Evolutionary conservation across 306 rosid genomes (phyloP), one percentile per base, ranked within the genome.

Genomic region (Prosopis cineraria): DNA sequence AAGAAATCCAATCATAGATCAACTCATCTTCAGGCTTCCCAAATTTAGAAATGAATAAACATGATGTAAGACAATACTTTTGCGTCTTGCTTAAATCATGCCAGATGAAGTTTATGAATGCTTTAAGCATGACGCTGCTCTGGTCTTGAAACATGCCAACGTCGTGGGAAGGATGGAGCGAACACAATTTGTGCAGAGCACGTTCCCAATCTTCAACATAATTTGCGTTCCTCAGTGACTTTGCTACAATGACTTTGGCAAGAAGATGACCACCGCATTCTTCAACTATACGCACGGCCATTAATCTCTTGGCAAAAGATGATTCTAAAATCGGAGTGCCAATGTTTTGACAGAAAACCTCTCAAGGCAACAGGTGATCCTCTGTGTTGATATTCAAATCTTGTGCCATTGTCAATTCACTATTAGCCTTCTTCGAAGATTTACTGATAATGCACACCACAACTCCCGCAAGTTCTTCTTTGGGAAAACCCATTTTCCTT

Each of bases 241-340:
- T 34, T 24, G 80, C 67, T 19, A 66, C 66, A n/a, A 76, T 25
- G 33, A 11, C 41, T 25, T 3, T 17, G 6, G 80, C 80, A 34
- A 66, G 40, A 48, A 76, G 74, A 47, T 76, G 74, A 37, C 73
- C 13, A 24, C 73, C 55, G 27, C 74, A 76, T 65, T 66, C 73
- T 33, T 24, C 7, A 66, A 66, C 80, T 66, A 66, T 36, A 2
- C 10, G 1, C 31, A 24, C 67, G 7, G 74, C 74, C 17, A 30
- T 16, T n/a, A n/a, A n/a, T 34, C 9, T 4, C 3, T 17, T 14
- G 6, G 40, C 37, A 45, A n/a, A 24, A 7, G 65, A 34, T 20
- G 80, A 34, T 47, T 0, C 5, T 9, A 34, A 10, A 36, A 52
- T 20, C 1, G 10, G 2, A 4, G 24, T 2, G 8, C 30, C 45